Percentiles rank a stretch among this genome's conserved stretches.
These are phyloP conservation scores for Coemansia sp. DNA, from an alignment of 192 early-diverging fungal genomes.

Conservation along the genomic window DNA sequence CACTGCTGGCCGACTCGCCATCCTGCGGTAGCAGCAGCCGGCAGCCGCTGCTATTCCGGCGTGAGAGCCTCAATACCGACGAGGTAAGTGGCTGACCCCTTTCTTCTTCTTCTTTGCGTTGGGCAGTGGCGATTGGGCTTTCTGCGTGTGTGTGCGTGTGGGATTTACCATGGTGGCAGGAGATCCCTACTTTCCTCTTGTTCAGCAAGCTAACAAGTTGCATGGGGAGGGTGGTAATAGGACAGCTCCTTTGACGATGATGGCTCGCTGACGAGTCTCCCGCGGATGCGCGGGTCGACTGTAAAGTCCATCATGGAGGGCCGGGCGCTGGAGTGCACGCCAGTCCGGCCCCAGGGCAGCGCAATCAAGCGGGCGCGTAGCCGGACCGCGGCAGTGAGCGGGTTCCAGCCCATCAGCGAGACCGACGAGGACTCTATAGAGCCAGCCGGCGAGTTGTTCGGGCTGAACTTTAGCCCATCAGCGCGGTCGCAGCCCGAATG, in stretches of 20 bases:
- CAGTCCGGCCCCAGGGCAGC: constrained; percentile 7
- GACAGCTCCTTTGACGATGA: constrained; percentile 40
- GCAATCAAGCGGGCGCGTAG: constrained; percentile 34
- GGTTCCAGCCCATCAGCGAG: constrained; percentile 11
- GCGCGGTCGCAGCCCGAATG: constrained; percentile 42
- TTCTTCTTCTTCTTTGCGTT: too few species aligned
- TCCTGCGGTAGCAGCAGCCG: background rate
- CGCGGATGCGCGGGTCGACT: constrained; percentile 13
- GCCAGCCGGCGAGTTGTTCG: background rate
- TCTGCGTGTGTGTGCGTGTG: background rate
- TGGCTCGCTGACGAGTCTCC: constrained; percentile 30
- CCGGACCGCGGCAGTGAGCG: constrained; percentile 9
- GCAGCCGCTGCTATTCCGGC: constrained; percentile 8
- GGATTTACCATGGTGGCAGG: background rate
- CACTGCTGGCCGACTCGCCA: constrained; percentile 12
- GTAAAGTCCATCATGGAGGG: constrained; percentile 11
- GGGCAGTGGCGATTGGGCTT: background rate
- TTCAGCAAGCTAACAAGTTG: too few species aligned
- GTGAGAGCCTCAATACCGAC: constrained; percentile 20
- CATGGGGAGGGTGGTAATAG: too few species aligned
- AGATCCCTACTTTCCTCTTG: too few species aligned
- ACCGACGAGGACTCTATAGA: background rate
- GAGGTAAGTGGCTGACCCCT: constrained; percentile 46
- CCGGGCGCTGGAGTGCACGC: constrained; percentile 15
- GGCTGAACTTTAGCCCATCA: constrained; percentile 23